Evolutionary conservation across 148 eudicot species (phyloP).

Genomic region (Fallopia convolvulus): DNA sequence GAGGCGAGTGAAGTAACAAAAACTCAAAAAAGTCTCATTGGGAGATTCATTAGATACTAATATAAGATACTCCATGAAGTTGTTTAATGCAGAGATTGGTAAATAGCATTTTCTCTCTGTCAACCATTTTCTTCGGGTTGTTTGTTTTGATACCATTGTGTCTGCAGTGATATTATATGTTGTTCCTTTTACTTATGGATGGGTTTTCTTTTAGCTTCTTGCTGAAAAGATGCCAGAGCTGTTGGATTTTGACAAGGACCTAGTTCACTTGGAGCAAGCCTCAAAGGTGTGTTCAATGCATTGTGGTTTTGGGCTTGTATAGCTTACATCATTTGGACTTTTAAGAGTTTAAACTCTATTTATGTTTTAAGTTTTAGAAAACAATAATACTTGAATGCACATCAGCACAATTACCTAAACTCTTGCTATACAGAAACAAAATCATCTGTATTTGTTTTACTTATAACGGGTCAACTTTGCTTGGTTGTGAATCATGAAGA

Average conservation of each 20-base stretch:
- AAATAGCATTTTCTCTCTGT: background rate
- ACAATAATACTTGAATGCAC: background rate
- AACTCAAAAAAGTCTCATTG: background rate
- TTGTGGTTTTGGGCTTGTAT: background rate
- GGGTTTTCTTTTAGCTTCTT: conserved; percentile 42
- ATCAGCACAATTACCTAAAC: background rate
- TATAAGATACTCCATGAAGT: background rate
- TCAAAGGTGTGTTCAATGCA: conserved; percentile 57
- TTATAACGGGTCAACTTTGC: background rate
- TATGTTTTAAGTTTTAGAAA: background rate
- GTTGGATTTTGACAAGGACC: conserved; percentile 92
- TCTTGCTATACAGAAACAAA: background rate
- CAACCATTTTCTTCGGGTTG: background rate
- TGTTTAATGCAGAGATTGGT: background rate
- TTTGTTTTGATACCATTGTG: background rate
- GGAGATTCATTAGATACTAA: background rate
- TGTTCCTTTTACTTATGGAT: background rate
- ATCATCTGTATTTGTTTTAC: background rate
- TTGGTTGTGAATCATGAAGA: conserved; percentile 26
- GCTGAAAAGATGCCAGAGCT: conserved; percentile 88
- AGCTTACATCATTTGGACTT: background rate
- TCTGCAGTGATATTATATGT: background rate
- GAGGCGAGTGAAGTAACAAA: background rate
- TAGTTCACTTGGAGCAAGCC: conserved; percentile 83
- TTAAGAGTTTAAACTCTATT: background rate